Base-by-base conservation (phyloP, 208 protist species). In the Crithidia brevicula region DNA sequence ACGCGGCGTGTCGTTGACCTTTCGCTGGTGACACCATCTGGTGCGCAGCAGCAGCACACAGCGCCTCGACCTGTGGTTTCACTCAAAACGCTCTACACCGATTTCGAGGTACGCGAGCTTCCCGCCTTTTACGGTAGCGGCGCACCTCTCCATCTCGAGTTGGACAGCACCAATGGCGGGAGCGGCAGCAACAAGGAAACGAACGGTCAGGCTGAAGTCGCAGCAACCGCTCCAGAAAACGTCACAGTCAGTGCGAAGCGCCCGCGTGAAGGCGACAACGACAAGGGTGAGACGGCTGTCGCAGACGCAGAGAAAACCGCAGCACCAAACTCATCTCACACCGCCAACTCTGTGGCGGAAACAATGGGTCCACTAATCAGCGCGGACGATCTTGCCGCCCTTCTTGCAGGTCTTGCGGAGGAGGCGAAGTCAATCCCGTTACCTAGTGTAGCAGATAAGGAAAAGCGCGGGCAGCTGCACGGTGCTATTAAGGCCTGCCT, bases 21-120 rank as follows among this genome's bases (percentile, higher is more conserved):
- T 3, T 50, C 67, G 7, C 59, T 71, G 20, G 60, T 18, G 16
- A 57, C 13, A 27, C 51, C 45, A 34, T 15, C 67, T 50, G 56
- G 25, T 45, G 54, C 60, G 65, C n/a, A 22, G 56, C 58, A 18
- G 46, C 23, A 1, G 30, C 11, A 1, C n/a, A n/a, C 25, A 45
- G 3, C 43, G 33, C 18, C 57, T 4, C 79, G 78, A 6, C 79
- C 74, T 1, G 51, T 83, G 22, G 89, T 85, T 13, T 90, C 81
- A 0, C 56, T 95, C 6, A 97, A 97, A 45, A 91, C 85, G 45
- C 72, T 94, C 16, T 93, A 87, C 74, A 91, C 89, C 0, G 92
- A 97, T 59, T 97, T 97, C 71, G 83, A 94, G 34, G 92, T 97
- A 38, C 85, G 92, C 13, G 92, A 97, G 64, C 34, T 91, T 28